Conservation (phyloP, 805 yeast species). For the Ogataea allantospora region DNA sequence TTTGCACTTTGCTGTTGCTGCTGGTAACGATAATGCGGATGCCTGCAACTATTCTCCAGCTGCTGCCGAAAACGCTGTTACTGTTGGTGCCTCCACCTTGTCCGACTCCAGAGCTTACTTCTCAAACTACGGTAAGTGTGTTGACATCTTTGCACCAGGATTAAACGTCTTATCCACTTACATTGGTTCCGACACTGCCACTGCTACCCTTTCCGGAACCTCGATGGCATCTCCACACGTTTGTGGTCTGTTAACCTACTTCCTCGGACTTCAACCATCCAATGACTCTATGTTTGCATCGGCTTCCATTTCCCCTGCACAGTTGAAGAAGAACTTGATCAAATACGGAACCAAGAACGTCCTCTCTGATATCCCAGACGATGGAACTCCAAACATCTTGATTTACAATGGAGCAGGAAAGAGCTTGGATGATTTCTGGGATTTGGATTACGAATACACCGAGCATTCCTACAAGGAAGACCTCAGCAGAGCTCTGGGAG, state of each 20-base stretch:
- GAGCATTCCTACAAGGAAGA: conserved; percentile 17
- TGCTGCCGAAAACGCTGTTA: conserved; percentile 75
- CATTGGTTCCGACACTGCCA: conserved; percentile 71
- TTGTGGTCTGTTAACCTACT: conserved; percentile 88
- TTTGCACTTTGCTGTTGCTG: conserved; percentile 91
- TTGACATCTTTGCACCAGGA: conserved; percentile 96
- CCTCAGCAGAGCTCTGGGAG: conserved; percentile 20
- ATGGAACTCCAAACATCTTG: conserved; percentile 68
- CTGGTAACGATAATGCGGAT: conserved; percentile 91
- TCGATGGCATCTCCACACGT: conserved; percentile 99
- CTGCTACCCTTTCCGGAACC: conserved; percentile 88
- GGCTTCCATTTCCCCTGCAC: conserved; percentile 62
- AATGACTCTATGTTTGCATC: conserved; percentile 62
- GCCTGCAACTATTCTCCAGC: conserved; percentile 95
- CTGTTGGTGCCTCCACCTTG: conserved; percentile 93
- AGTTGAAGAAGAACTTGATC: conserved; percentile 72
- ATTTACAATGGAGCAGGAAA: conserved; percentile 83
- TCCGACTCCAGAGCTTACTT: conserved; percentile 90
- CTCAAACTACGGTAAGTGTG: conserved; percentile 94
- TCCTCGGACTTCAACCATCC: conserved; percentile 80
- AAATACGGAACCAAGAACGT: conserved; percentile 62
- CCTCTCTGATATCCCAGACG: conserved; percentile 62
- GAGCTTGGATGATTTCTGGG: conserved; percentile 66
- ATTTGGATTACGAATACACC: conserved; percentile 15
- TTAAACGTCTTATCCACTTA: conserved; percentile 81